Evolutionary conservation across 2,329 filamentous ascomycete species (phyloP).

Genomic region (Dactylellina parvicollis): DNA sequence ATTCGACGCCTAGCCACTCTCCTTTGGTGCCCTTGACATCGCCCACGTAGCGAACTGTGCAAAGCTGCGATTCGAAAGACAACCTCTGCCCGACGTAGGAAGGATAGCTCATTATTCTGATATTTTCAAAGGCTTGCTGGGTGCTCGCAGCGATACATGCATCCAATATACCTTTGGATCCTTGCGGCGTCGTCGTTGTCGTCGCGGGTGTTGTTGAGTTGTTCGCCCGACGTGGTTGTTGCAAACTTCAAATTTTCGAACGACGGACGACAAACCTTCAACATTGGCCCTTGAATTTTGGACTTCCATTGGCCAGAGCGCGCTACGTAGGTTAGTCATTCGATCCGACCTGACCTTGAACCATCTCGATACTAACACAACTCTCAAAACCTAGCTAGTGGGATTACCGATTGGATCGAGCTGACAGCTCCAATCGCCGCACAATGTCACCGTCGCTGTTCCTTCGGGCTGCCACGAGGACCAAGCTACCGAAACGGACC

Average conservation of each 20-base stretch:
- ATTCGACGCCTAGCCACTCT: slow-evolving; percentile 92
- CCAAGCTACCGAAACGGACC: slow-evolving; percentile 38
- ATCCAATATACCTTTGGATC: slow-evolving; percentile 13
- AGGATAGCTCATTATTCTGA: slow-evolving; percentile 58
- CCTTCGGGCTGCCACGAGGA: slow-evolving; percentile 30
- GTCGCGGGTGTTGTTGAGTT: slow-evolving; percentile 54
- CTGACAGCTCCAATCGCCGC: neutral
- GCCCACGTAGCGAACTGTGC: slow-evolving; percentile 86
- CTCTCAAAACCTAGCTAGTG: neutral
- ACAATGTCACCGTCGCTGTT: slow-evolving; percentile 44
- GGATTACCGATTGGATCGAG: neutral
- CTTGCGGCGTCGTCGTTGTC: too few relatives aligned
- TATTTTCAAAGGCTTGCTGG: neutral
- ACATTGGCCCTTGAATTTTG: slow-evolving; percentile 27
- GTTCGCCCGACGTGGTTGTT: slow-evolving; percentile 42
- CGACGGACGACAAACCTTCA: slow-evolving; percentile 16
- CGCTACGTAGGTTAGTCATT: slow-evolving; percentile 3
- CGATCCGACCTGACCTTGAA: neutral
- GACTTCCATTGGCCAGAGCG: slow-evolving; percentile 30
- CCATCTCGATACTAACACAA: neutral
- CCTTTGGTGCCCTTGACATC: slow-evolving; percentile 78
- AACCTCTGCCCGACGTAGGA: slow-evolving; percentile 75
- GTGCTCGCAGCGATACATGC: neutral
- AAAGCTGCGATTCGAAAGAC: slow-evolving; percentile 79
- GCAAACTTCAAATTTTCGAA: slow-evolving; percentile 49